phyloP scores from a whole-genome alignment of 192 early-diverging fungal genomes.

The Backusella psychrophila region DNA sequence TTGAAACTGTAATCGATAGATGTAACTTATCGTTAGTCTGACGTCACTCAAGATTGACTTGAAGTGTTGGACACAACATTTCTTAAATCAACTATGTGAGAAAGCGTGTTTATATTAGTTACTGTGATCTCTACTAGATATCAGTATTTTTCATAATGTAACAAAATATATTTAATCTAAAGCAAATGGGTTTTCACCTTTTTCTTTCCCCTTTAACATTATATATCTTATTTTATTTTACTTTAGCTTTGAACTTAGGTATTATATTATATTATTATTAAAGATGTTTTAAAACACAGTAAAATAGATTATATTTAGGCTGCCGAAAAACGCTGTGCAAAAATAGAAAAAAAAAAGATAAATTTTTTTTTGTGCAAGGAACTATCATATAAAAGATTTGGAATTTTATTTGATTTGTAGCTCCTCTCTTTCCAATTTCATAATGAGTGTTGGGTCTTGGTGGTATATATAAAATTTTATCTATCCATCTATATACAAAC shows the following conservation, averaged over 20 bases:
- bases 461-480: background rate
- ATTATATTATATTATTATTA: background rate
- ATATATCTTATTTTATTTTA: no score
- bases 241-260: background rate
- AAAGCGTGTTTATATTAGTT: background rate
- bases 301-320: background rate
- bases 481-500: background rate
- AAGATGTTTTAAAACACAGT: background rate
- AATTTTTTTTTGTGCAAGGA: background rate
- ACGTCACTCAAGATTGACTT: background rate
- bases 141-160: background rate
- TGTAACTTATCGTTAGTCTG: background rate
- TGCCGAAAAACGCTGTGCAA: background rate
- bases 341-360: background rate
- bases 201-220: background rate
- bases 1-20: background rate
- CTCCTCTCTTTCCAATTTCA: background rate
- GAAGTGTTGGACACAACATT: background rate
- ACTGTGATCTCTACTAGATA: background rate
- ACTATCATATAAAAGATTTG: background rate
- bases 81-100: background rate
- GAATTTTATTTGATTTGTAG: background rate
- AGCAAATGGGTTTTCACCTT: background rate
- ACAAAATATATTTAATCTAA: background rate
- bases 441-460: background rate